A percentile compares a stretch with the other conserved stretches of the same genome.
phyloP scores from a whole-genome alignment of 2,329 filamentous ascomycete species.

The Pyricularia sp. region DNA sequence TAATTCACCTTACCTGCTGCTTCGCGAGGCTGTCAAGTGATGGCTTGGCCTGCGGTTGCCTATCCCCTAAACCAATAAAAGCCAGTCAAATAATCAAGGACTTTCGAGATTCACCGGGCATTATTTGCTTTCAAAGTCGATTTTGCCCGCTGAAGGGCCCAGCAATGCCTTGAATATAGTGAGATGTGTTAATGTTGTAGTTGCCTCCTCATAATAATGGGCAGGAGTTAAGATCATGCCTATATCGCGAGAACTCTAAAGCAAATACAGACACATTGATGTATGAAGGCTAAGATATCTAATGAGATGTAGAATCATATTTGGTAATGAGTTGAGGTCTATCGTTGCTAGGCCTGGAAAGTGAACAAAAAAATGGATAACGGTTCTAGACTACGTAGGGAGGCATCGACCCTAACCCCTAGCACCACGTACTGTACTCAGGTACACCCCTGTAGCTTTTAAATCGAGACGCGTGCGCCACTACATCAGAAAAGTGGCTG shows the following conservation, averaged over 20 bases:
- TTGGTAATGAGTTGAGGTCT: background rate
- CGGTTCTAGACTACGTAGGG: too few relatives aligned
- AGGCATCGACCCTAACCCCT: background rate
- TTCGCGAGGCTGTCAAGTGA: background rate
- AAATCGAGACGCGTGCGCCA: background rate
- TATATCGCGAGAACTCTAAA: background rate
- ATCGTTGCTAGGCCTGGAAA: background rate
- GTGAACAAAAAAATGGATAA: background rate
- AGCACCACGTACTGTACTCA: background rate
- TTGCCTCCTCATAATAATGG: background rate
- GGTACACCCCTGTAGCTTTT: background rate
- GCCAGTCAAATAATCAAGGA: background rate
- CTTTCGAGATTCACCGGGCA: slow-evolving; percentile 10
- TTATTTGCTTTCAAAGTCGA: background rate
- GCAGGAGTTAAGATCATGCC: background rate
- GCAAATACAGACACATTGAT: background rate
- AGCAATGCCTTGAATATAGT: background rate
- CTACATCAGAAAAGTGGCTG: background rate
- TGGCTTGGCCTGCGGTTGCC: background rate
- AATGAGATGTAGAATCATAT: background rate
- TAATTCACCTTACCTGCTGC: background rate
- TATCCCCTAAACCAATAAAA: background rate
- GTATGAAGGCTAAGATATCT: too few relatives aligned
- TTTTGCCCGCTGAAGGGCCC: background rate
- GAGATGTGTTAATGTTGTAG: background rate